phyloP scores from a whole-genome alignment of 257 asterid species.

The Fraxinus excelsior region DNA sequence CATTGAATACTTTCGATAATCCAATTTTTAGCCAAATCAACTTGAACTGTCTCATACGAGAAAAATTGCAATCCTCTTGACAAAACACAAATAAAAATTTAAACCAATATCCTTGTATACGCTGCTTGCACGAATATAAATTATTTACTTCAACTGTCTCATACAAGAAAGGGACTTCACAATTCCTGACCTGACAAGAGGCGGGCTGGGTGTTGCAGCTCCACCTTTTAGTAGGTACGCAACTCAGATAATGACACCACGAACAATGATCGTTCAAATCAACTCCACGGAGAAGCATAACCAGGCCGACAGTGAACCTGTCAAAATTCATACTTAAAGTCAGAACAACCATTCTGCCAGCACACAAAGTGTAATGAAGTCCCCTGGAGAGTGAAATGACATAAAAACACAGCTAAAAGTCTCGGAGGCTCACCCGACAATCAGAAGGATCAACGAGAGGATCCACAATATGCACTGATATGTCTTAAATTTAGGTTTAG shows the following conservation, averaged over 20 bases:
- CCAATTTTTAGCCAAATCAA: not conserved
- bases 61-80: too few species aligned
- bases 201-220: constrained; percentile 69
- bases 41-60: not conserved
- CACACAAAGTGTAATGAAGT: not conserved
- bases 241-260: constrained; percentile 93
- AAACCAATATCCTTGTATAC: not conserved
- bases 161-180: not conserved
- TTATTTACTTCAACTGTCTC: too few species aligned
- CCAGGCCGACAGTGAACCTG: constrained; percentile 71
- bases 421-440: constrained; percentile 59
- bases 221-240: constrained; percentile 84
- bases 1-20: too few species aligned
- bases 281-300: constrained; percentile 81
- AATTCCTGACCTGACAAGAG: constrained; percentile 62
- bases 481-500: constrained; percentile 62
- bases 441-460: constrained; percentile 62
- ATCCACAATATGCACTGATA: constrained; percentile 80
- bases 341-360: not conserved
- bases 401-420: not conserved
- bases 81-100: too few species aligned
- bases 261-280: constrained; percentile 81
- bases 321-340: not conserved
- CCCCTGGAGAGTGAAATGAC: not conserved
- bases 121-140: not conserved